A percentile compares a stretch with the other conserved stretches of the same genome.
phyloP scores from a whole-genome alignment of 2,329 filamentous ascomycete species.

The Colletotrichum karsti region DNA sequence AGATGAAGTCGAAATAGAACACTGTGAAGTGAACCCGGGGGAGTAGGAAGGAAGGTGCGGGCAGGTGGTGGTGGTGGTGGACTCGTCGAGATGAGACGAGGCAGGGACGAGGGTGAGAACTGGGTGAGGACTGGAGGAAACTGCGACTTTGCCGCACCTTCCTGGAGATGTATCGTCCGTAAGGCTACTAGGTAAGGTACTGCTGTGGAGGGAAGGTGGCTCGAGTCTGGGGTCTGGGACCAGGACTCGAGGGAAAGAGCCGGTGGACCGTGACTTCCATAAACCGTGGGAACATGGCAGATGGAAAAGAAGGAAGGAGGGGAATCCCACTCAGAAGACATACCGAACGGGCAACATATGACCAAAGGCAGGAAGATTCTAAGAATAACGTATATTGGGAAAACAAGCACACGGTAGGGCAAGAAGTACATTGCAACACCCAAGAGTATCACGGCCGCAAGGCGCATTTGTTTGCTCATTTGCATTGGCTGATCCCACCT shows the following conservation, averaged over 20 bases:
- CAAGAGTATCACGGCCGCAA: neutral
- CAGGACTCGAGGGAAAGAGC: neutral
- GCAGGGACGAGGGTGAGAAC: neutral
- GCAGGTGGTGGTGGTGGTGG: neutral
- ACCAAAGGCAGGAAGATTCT: neutral
- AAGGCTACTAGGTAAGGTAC: neutral
- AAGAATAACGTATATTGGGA: neutral
- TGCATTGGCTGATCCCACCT: neutral
- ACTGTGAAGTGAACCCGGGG: neutral
- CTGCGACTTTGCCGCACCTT: neutral
- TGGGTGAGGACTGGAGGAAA: neutral
- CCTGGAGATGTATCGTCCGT: neutral
- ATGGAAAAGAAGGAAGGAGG: neutral
- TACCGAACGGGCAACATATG: no score
- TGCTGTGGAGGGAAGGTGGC: neutral
- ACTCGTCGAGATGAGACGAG: neutral
- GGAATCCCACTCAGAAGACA: neutral
- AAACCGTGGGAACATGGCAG: no score
- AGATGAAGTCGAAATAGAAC: constrained; percentile 24
- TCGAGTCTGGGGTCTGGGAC: neutral
- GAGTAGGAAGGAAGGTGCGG: neutral
- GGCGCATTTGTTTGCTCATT: neutral
- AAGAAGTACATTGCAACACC: neutral
- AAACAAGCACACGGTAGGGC: neutral
- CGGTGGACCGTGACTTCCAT: neutral